Percentiles rank a stretch among this genome's conserved stretches.
Conservation (phyloP, 2,329 filamentous ascomycete genomes). For the Botrytis aclada region DNA sequence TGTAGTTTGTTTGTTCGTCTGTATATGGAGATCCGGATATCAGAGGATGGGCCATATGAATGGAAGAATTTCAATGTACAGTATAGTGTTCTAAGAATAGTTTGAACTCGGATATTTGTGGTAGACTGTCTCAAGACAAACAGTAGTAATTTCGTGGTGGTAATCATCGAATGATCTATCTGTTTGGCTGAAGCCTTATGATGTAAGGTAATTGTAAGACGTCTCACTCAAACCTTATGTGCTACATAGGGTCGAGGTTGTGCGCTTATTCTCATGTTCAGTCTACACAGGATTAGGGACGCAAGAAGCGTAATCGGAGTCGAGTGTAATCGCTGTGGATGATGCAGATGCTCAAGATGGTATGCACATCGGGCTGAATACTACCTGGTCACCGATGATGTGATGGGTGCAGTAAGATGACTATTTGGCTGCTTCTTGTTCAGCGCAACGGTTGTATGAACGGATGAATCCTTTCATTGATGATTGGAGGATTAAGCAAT, state of each 20-base stretch:
- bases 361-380: neutral
- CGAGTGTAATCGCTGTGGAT: neutral
- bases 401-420: neutral
- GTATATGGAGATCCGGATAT: neutral
- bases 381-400: neutral
- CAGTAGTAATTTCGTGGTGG: neutral
- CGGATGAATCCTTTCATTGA: neutral
- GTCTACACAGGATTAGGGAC: neutral
- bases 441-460: neutral
- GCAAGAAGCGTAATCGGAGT: neutral
- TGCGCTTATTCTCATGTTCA: neutral
- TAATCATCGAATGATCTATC: neutral
- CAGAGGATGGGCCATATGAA: neutral
- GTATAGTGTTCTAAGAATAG: slow-evolving; percentile 1
- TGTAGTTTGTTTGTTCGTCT: neutral
- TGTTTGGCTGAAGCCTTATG: neutral
- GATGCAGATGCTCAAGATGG: neutral
- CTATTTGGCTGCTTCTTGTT: neutral
- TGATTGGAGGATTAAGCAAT: neutral
- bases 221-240: slow-evolving; percentile 3
- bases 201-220: slow-evolving; percentile 3
- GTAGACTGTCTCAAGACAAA: neutral
- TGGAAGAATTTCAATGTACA: neutral
- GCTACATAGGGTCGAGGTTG: neutral
- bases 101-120: neutral